Evolutionary conservation across 1,139 yeast species (phyloP), one percentile per base, ranked within the genome.

Genomic region (Pichia cactophila): DNA sequence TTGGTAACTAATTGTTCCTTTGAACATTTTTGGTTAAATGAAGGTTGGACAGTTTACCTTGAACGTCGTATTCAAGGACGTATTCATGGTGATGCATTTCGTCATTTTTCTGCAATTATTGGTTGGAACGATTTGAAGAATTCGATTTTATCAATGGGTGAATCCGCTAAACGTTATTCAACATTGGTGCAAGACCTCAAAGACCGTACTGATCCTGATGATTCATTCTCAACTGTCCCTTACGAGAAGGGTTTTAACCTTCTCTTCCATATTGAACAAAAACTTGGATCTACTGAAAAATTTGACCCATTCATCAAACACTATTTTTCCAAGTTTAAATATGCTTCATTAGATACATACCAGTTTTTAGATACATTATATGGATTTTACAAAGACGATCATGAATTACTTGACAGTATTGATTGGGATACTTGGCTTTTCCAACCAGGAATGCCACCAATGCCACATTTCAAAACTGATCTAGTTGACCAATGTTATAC

Each of bases 21-120:
- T 94, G 92, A 86, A 64, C 96, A 88, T 68, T 87, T 89, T 66
- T 89, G 96, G 95, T 74, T 89, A 56, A 89, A 89, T 64, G 97
- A 89, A 70, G 97, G 97, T 41, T 88, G 96, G 96, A 87, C 96
- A 16, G 96, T 89, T 29, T 89, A 88, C 64, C 68, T 89, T 39
- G 96, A 89, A 67, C 78, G 97, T 65, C 74, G 96, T 60, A 89
- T 89, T 54, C 71, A 81, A 42, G 96, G 86, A 33, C 78, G 76
- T 7, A 67, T 87, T 35, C 86, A 86, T 61, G 96, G 95, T 41
- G 92, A 85, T 59, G 68, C 79, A 26, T 74, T 78, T 48, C 78
- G 96, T 62, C 92, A 87, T 58, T 86, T 89, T 62, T 74, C 81
- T 52, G 89, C 94, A 41, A 81, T 89, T 55, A 83, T 86, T 59